A percentile compares a stretch with the other conserved stretches of the same genome.
These are phyloP conservation scores for Platanus orientalis DNA, from an alignment of 164 flowering plant genomes.

Conservation along the genomic window DNA sequence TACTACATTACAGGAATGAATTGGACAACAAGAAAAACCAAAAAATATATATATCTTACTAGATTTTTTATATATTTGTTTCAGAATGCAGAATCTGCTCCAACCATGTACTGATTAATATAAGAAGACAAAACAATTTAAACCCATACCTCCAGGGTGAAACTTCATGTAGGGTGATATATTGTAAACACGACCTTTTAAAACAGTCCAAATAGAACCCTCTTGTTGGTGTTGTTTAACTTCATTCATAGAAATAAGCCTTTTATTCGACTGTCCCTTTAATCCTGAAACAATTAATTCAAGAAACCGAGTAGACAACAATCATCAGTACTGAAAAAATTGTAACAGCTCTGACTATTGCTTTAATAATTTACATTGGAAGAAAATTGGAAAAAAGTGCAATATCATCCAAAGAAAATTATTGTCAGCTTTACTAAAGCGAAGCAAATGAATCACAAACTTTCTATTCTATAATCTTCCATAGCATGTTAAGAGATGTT, in stretches of 20 bases:
- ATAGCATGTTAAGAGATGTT: no score
- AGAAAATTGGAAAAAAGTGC: background rate
- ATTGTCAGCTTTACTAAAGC: no score
- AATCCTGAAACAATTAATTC: slow-evolving; percentile 44
- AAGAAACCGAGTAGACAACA: background rate
- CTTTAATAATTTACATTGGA: background rate
- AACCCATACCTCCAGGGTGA: slow-evolving; percentile 89
- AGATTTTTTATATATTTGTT: no score
- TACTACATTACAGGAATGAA: no score
- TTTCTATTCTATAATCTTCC: no score
- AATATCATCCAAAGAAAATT: no score
- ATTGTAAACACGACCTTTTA: slow-evolving; percentile 96
- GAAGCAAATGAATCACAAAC: no score
- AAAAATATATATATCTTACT: no score
- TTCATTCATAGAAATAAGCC: slow-evolving; percentile 78
- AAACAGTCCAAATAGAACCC: slow-evolving; percentile 92
- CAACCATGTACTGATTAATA: background rate
- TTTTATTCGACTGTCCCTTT: slow-evolving; percentile 82
- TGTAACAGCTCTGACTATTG: background rate
- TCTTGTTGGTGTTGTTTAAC: slow-evolving; percentile 73
- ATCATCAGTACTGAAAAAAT: background rate
- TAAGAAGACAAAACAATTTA: slow-evolving; percentile 6
- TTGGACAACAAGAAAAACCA: no score
- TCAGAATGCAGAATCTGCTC: background rate
- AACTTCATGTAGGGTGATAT: slow-evolving; percentile 90